phyloP scores from a whole-genome alignment of 352 stramenopile species.

The Pythium plurisporium region DNA sequence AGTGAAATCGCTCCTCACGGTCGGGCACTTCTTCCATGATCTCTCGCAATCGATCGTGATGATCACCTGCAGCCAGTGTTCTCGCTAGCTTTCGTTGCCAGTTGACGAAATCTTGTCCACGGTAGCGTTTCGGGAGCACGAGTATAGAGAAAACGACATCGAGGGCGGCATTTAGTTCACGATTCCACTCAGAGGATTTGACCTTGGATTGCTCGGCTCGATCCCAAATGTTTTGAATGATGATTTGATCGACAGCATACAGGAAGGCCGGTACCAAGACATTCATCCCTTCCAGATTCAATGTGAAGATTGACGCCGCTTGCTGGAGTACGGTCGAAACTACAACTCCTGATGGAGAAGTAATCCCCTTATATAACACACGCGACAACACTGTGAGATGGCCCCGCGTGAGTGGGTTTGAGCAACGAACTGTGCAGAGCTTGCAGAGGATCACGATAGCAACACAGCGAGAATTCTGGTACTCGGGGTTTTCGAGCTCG shows the following conservation, averaged over 20 bases:
- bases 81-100: constrained; percentile 66
- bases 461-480: constrained; percentile 73
- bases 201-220: constrained; percentile 60
- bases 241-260: constrained; percentile 78
- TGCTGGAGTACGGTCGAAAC: constrained; percentile 79
- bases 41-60: constrained; percentile 33
- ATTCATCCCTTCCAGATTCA: constrained; percentile 75
- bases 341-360: constrained; percentile 60
- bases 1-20: constrained; percentile 59
- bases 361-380: constrained; percentile 76
- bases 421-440: constrained; percentile 63
- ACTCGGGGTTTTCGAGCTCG: constrained; percentile 60
- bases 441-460: constrained; percentile 78
- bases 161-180: constrained; percentile 68
- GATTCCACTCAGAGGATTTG: constrained; percentile 77
- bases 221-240: constrained; percentile 77
- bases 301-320: constrained; percentile 68
- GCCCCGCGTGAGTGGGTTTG: constrained; percentile 50
- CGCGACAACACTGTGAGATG: constrained; percentile 63
- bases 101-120: constrained; percentile 69
- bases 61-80: constrained; percentile 13
- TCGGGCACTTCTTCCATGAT: constrained; percentile 72
- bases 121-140: constrained; percentile 66
- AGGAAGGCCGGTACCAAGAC: constrained; percentile 77
- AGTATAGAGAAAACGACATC: constrained; percentile 77